A percentile compares a stretch with the other conserved stretches of the same genome.
phyloP scores from a whole-genome alignment of 176 grass and related monocot species.

The Phragmites australis region DNA sequence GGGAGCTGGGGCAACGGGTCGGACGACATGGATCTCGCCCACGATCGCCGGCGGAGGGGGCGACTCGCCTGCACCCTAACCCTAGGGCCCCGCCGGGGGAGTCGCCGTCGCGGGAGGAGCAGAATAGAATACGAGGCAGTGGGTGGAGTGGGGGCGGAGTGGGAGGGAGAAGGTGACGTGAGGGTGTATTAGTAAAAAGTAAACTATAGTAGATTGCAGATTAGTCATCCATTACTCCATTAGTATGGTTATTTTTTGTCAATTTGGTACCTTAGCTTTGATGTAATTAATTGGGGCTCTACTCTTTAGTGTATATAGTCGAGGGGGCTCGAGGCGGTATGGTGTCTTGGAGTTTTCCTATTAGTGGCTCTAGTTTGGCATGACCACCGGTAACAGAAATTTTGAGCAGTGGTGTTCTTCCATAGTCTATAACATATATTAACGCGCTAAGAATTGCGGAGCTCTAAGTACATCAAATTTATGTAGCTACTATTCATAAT shows the following conservation, averaged over 20 bases:
- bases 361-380: too few relatives aligned
- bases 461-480: too few relatives aligned
- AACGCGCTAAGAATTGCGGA: too few relatives aligned
- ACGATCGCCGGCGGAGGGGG: constrained; percentile 19
- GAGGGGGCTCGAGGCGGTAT: too few relatives aligned
- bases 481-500: too few relatives aligned
- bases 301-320: too few relatives aligned
- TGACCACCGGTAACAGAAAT: too few relatives aligned
- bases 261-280: neutral
- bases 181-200: constrained; percentile 18
- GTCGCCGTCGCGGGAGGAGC: constrained; percentile 22
- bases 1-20: constrained; percentile 29
- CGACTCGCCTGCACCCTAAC: constrained; percentile 17
- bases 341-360: too few relatives aligned
- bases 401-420: too few relatives aligned
- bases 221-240: neutral
- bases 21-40: constrained; percentile 48
- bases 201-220: neutral
- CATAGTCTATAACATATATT: too few relatives aligned
- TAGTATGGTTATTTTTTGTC: too few relatives aligned
- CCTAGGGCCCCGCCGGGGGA: constrained; percentile 16
- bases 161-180: neutral
- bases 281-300: neutral
- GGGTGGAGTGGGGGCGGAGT: constrained; percentile 3
- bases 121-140: constrained; percentile 38